phyloP scores from a whole-genome alignment of 345 rosid species.

The Rhizophora mangle region DNA sequence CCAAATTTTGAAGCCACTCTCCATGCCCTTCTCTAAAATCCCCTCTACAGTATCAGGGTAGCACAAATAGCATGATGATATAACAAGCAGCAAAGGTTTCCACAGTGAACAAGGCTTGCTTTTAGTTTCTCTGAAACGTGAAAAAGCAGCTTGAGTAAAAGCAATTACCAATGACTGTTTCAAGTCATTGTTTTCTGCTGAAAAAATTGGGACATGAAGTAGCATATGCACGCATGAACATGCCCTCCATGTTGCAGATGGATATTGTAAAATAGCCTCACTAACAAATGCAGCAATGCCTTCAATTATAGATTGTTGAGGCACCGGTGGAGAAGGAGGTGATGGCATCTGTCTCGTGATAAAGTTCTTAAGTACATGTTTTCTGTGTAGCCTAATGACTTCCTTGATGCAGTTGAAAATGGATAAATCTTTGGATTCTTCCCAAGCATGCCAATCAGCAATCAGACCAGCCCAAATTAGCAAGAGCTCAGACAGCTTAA shows the following conservation, averaged over 20 bases:
- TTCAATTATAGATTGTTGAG: constrained; percentile 62
- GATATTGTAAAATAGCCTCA: constrained; percentile 66
- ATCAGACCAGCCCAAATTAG: constrained; percentile 72
- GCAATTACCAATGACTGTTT: constrained; percentile 47
- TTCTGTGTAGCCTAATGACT: constrained; percentile 50
- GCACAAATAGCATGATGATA: constrained; percentile 70
- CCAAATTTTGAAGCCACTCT: constrained; percentile 64
- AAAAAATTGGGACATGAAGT: constrained; percentile 61
- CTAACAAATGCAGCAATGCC: constrained; percentile 65
- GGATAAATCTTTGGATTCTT: constrained; percentile 78
- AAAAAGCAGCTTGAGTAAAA: constrained; percentile 64
- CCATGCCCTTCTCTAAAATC: constrained; percentile 48
- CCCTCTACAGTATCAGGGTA: constrained; percentile 52
- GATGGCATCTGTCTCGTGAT: constrained; percentile 43
- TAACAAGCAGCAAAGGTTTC: constrained; percentile 75
- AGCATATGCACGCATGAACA: constrained; percentile 66
- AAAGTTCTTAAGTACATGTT: constrained; percentile 53
- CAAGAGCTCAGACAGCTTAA: constrained; percentile 57
- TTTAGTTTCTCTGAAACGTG: constrained; percentile 50
- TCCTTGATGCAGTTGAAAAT: constrained; percentile 80
- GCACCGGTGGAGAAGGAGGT: constrained; percentile 74
- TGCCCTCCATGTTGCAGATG: constrained; percentile 78
- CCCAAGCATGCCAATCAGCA: constrained; percentile 86
- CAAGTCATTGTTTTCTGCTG: constrained; percentile 51
- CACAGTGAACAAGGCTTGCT: constrained; percentile 60